These are phyloP conservation scores for Kodamaea sagamina DNA, from an alignment of 805 yeast species.

Conservation along the genomic window DNA sequence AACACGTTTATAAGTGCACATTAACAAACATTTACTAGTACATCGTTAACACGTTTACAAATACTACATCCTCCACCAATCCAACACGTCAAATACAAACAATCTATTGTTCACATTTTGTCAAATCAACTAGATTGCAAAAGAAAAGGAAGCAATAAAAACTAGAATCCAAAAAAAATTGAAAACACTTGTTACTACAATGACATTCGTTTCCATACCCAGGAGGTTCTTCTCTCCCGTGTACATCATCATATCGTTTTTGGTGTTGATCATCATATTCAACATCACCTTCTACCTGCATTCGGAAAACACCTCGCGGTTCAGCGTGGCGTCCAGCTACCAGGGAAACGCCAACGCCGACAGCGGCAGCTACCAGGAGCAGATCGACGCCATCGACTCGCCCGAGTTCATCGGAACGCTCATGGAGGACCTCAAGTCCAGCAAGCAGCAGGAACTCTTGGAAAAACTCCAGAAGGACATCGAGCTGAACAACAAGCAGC, in stretches of 20 bases:
- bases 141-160: not conserved
- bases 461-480: constrained; percentile 14
- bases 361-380: constrained; percentile 5
- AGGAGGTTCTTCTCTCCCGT: constrained; percentile 17
- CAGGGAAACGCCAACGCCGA: not conserved
- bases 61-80: no score
- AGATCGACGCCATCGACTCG: constrained; percentile 13
- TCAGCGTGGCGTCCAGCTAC: not conserved
- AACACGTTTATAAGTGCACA: constrained; percentile 25
- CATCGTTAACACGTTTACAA: no score
- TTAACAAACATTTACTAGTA: no score
- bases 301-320: not conserved
- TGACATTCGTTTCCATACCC: constrained; percentile 13
- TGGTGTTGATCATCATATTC: constrained; percentile 13
- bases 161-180: constrained; percentile 1
- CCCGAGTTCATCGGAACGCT: constrained; percentile 11
- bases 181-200: not conserved
- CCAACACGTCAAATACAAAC: no score
- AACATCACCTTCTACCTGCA: constrained; percentile 13
- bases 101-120: not conserved
- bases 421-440: constrained; percentile 10
- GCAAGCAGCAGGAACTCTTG: constrained; percentile 15
- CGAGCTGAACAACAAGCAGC: constrained; percentile 10
- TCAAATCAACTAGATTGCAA: constrained; percentile 3
- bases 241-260: constrained; percentile 12